Evolutionary conservation across 225 moss, liverwort and hornwort species (phyloP), one percentile per base, ranked within the genome.

Genomic region (Pseudoscleropodium purum): DNA sequence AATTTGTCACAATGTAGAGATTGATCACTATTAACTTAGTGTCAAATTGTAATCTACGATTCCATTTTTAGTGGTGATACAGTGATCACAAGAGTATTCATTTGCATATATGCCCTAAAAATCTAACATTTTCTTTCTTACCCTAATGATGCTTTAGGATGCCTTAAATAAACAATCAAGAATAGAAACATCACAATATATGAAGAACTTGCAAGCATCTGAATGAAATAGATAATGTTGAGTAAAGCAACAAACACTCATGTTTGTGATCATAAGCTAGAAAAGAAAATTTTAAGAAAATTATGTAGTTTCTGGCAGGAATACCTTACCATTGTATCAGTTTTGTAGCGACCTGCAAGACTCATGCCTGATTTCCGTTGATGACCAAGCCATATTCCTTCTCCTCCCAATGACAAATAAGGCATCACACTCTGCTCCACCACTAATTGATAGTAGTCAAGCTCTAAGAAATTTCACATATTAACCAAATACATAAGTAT

Each of bases 381-480:
- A 93, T 96, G 97, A 49, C 96, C 98, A 5, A 95, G 91, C 97
- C 98, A 99, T 62, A 97, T 95, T 52, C 97, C 96, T 94, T 98
- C 98, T 93, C 99, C 99, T 95, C 99, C 99, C 81, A 97, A 91
- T 73, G 95, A 93, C 70, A 96, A 77, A 74, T 87, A 94, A 83
- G 93, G 95, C 70, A 95, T 96, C 84, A 99, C 92, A 94, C 97
- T 96, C 98, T 99, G 93, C 91, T 89, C 81, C 84, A 92, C 79
- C 92, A 85, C 90, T 88, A 91, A 86, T 86, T 67, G 72, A 90
- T 62, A 84, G 84, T 88, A 91, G 85, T 92, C 81, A 91, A 92
- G 81, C 87, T 87, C 79, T 68, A 87, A 70, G 81, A 90, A 87
- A 84, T 39, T 83, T 66, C 76, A 79, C 64, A 64, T 83, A 65